Evolutionary conservation across 2,329 filamentous ascomycete genomes (phyloP).

Genomic region (Didymella arachidicola): DNA sequence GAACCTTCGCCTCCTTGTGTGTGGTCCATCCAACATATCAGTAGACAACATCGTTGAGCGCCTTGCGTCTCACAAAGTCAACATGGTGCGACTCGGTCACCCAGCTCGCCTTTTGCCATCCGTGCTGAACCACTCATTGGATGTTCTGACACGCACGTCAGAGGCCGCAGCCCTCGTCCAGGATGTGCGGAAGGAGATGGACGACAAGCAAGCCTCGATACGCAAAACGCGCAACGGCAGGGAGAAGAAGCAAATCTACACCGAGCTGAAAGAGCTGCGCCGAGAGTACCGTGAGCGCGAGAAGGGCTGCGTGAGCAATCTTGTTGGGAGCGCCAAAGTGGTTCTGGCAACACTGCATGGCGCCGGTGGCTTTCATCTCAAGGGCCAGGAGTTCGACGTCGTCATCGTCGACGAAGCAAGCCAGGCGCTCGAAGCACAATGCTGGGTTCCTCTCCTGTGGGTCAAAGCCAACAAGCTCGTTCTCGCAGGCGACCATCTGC

Average conservation of each 20-base stretch:
- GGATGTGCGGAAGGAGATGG: conserved; percentile 91
- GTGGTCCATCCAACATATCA: conserved; percentile 94
- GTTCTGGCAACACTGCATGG: conserved; percentile 93
- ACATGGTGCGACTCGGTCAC: conserved; percentile 89
- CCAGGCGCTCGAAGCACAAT: conserved; percentile 94
- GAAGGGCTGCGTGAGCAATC: conserved; percentile 76
- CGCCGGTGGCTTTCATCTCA: conserved; percentile 83
- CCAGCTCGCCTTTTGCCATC: conserved; percentile 88
- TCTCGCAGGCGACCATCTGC: conserved; percentile 91
- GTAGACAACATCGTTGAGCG: conserved; percentile 98
- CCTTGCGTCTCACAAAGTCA: conserved; percentile 81
- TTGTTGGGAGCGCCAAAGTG: conserved; percentile 81
- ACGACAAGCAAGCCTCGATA: conserved; percentile 86
- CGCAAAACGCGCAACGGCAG: conserved; percentile 83
- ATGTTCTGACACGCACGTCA: conserved; percentile 87
- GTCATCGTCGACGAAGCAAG: conserved; percentile 96
- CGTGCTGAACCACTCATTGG: conserved; percentile 87
- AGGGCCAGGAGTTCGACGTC: conserved; percentile 83
- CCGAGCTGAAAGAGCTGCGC: conserved; percentile 81
- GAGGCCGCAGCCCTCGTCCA: conserved; percentile 88
- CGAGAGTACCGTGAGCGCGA: conserved; percentile 91
- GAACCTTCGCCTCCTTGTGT: conserved; percentile 82
- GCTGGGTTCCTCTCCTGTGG: conserved; percentile 87
- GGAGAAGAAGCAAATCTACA: conserved; percentile 83
- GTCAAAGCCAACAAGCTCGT: conserved; percentile 78